Percentiles rank a stretch among this genome's conserved stretches.
These are phyloP conservation scores for Aspergillus homomorphus DNA, from an alignment of 495 filamentous ascomycete genomes.

Conservation along the genomic window DNA sequence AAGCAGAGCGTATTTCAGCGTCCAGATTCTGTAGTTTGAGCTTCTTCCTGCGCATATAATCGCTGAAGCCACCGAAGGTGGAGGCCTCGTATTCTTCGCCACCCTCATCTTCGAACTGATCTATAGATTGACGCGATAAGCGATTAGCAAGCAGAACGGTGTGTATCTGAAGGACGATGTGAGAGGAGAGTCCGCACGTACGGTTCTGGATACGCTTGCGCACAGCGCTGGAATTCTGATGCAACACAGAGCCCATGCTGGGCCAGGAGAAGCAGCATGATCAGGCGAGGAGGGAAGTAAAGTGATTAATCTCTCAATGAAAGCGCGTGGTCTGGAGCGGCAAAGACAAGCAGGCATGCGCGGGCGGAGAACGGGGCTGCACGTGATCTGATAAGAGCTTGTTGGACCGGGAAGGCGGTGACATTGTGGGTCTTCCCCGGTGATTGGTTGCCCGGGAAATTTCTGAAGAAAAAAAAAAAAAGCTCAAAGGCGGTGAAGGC, in stretches of 20 bases:
- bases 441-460: constrained; percentile 17
- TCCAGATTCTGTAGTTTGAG: constrained; percentile 94
- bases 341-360: no score
- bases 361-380: neutral
- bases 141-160: constrained; percentile 1
- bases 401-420: neutral
- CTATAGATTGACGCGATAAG: constrained; percentile 27
- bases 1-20: constrained; percentile 66
- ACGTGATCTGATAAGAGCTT: neutral
- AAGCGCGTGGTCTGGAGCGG: no score
- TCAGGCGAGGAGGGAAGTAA: constrained; percentile 11
- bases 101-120: constrained; percentile 63
- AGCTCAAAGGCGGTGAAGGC: constrained; percentile 9
- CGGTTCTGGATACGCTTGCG: constrained; percentile 81
- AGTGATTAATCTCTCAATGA: neutral
- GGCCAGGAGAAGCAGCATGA: constrained; percentile 25
- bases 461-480: constrained; percentile 21
- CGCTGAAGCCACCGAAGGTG: constrained; percentile 79
- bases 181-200: constrained; percentile 25
- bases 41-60: constrained; percentile 93
- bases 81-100: constrained; percentile 91
- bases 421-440: neutral
- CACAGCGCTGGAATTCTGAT: constrained; percentile 70
- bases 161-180: neutral
- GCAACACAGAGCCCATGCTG: constrained; percentile 76